These are phyloP conservation scores for Acacia confusa DNA, from an alignment of 306 rosid species.

Conservation along the genomic window DNA sequence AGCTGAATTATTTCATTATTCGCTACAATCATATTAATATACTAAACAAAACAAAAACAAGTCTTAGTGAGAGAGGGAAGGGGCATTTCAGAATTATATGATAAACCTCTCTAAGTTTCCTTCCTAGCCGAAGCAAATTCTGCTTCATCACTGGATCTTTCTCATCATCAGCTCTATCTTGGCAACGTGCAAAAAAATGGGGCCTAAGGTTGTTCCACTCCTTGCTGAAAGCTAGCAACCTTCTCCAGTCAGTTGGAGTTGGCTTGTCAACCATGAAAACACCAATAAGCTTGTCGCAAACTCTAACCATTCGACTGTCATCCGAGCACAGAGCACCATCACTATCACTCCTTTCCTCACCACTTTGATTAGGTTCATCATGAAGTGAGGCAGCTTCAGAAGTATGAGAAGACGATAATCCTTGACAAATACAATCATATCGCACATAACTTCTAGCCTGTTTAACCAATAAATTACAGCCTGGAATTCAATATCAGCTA, in stretches of 20 bases:
- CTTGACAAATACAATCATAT: constrained; percentile 33
- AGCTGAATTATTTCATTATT: not conserved
- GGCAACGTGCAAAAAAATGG: constrained; percentile 66
- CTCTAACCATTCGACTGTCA: constrained; percentile 48
- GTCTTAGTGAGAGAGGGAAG: not conserved
- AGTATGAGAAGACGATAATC: constrained; percentile 30
- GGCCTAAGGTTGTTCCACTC: constrained; percentile 74
- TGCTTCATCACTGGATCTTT: constrained; percentile 70
- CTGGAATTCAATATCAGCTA: constrained; percentile 37
- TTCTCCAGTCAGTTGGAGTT: constrained; percentile 82
- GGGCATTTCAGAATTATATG: constrained; percentile 1
- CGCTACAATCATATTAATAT: not conserved
- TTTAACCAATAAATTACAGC: constrained; percentile 31
- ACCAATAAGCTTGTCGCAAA: constrained; percentile 86
- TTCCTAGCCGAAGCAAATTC: constrained; percentile 68
- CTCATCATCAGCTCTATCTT: constrained; percentile 55
- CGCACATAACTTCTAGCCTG: constrained; percentile 24
- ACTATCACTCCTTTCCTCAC: constrained; percentile 31
- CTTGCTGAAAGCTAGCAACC: constrained; percentile 80
- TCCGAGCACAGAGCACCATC: constrained; percentile 44
- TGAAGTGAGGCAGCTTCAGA: constrained; percentile 6
- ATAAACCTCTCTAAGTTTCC: constrained; percentile 86
- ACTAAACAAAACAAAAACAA: not conserved
- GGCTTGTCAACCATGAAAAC: constrained; percentile 93
- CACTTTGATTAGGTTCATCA: constrained; percentile 4